These are phyloP conservation scores for Bimuria novae-zelandiae DNA, from an alignment of 2,329 filamentous ascomycete genomes.

Conservation along the genomic window DNA sequence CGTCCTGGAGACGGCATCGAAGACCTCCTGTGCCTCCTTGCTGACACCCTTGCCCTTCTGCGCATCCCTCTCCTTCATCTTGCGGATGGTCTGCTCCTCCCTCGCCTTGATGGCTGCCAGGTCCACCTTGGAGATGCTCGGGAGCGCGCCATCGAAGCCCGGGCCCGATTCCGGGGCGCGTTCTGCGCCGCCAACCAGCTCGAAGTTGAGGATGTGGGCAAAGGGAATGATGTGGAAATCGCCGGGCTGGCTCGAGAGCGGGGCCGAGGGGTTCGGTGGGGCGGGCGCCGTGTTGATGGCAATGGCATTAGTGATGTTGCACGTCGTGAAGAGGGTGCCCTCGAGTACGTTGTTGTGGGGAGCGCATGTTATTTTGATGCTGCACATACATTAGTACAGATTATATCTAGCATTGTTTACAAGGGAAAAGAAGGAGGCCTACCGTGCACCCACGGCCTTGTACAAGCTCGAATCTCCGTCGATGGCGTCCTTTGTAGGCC, in stretches of 20 bases:
- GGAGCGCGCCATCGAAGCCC: conserved; percentile 51
- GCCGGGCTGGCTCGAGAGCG: conserved; percentile 49
- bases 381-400: conserved; percentile 38
- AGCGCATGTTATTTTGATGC: conserved; percentile 63
- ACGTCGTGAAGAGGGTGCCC: conserved; percentile 66
- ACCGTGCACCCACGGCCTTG: conserved; percentile 66
- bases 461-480: conserved; percentile 59
- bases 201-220: conserved; percentile 62
- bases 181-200: conserved; percentile 52
- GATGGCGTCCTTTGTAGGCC: conserved; percentile 50
- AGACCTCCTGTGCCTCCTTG: conserved; percentile 66
- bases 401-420: too few relatives aligned
- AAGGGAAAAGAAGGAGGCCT: conserved; percentile 35
- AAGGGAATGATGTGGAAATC: conserved; percentile 66
- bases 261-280: conserved; percentile 49
- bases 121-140: conserved; percentile 58
- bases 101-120: conserved; percentile 58
- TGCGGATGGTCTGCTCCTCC: conserved; percentile 60
- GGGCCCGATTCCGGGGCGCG: conserved; percentile 42
- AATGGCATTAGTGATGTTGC: conserved; percentile 64
- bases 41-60: conserved; percentile 64
- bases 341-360: conserved; percentile 59
- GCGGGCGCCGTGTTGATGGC: conserved; percentile 61
- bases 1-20: conserved; percentile 64
- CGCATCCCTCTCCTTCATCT: conserved; percentile 62